Evolutionary conservation across 169 alveolate genomes (phyloP).

Genomic region (Theileria parva): DNA sequence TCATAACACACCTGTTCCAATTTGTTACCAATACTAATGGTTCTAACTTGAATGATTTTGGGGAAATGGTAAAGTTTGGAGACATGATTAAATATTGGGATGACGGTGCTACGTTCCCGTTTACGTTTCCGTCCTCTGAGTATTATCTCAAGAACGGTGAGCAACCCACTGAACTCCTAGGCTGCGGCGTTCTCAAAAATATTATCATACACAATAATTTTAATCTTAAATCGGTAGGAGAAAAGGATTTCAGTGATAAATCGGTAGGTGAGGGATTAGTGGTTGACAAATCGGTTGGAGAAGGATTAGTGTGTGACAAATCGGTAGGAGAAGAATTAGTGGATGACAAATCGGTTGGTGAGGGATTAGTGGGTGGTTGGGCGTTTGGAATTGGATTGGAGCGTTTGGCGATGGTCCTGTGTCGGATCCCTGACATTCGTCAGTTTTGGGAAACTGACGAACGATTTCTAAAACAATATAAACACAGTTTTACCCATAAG

Average conservation of each 20-base stretch:
- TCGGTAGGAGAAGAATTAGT: no score
- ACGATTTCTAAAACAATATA: constrained; percentile 83
- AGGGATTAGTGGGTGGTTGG: constrained; percentile 81
- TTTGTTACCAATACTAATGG: constrained; percentile 21
- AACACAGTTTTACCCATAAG: constrained; percentile 47
- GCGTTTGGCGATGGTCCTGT: constrained; percentile 88
- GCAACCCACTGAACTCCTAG: constrained; percentile 88
- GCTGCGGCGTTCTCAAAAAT: constrained; percentile 88
- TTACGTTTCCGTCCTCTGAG: constrained; percentile 90
- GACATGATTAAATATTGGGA: no score
- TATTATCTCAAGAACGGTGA: constrained; percentile 78
- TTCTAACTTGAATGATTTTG: no score
- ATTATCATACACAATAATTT: constrained; percentile 76
- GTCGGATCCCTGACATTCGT: constrained; percentile 88
- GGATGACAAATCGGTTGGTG: not conserved
- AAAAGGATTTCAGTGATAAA: not conserved
- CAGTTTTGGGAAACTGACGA: constrained; percentile 89
- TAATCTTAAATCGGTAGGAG: not conserved
- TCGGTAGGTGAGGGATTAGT: no score
- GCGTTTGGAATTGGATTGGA: constrained; percentile 94
- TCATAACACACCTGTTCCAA: constrained; percentile 78
- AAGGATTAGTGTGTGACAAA: no score
- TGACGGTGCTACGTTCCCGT: constrained; percentile 86
- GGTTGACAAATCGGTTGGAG: no score
- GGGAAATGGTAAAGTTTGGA: constrained; percentile 74